Base-by-base conservation (phyloP, 805 yeast genomes). In the Saccharomycopsis synnaedendra region DNA sequence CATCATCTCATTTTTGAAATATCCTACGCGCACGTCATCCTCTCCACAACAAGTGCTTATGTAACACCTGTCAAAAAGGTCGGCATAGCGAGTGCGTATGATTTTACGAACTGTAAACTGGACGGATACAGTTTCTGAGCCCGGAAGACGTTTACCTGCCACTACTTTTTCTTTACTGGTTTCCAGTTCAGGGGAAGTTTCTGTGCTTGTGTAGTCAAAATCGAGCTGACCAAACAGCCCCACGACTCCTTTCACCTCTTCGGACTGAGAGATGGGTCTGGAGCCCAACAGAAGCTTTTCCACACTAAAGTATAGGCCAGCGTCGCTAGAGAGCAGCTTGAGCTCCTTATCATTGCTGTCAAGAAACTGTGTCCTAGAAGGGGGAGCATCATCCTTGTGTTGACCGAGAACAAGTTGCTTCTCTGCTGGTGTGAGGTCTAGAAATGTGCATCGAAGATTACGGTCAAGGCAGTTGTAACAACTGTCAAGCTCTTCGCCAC, bases 401-500 rank as follows among this genome's bases (percentile, higher is more conserved):
- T 9, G 43, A 11, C 29, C n/a, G 3, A 41, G 39, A 19, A 33
- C 29, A 28, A 35, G 43, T 34, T 51, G 50, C 32, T 38, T 42
- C 32, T 51, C 42, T 5, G 31, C 48, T 6, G 32, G 33, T 10
- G 45, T 43, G 27, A 51, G 41, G 32, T 47, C 45, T 11, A 51
- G 37, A 39, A 41, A 51, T n/a, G 43, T 44, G 43, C 54, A 51
- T 19, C 37, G 36, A 8, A 49, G 29, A 31, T 46, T 46, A 29
- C 42, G 37, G 19, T 51, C 54, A 5, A 51, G 28, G 30, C 54
- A 51, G 33, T 51, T 51, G 41, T 32, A 51, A 40, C 54, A 51
- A 29, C 41, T 32, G 39, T 51, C 49, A 10, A 51, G 40, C 28
- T 51, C 54, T 36, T 51, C 54, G 11, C 54, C 54, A 29, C 54